Percentiles rank a stretch among this genome's conserved stretches.
phyloP scores from a whole-genome alignment of 768 basidiomycete species.

The Boletus pseudopeckii region DNA sequence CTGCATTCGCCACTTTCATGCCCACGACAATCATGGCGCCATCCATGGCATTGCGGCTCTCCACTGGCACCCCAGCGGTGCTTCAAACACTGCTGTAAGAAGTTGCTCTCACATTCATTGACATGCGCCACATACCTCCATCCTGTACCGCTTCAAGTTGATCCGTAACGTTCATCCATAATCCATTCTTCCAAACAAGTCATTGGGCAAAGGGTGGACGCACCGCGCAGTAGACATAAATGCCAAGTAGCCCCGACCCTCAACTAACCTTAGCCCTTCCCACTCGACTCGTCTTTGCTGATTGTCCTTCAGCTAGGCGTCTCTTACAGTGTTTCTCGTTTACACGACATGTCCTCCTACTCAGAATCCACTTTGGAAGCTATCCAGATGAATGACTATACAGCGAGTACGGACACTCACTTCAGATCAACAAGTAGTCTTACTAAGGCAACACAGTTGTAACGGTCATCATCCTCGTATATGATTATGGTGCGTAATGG shows the following conservation, averaged over 20 bases:
- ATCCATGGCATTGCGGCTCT: too few species aligned
- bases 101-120: too few species aligned
- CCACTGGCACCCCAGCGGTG: too few species aligned
- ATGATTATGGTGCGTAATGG: constrained; percentile 13
- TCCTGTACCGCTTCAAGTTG: not conserved
- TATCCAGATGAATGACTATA: not conserved
- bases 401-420: not conserved
- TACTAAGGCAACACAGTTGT: not conserved
- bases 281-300: not conserved
- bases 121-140: not conserved
- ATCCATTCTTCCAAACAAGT: not conserved
- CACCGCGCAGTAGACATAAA: not conserved
- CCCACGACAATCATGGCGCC: too few species aligned
- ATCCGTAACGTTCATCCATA: not conserved
- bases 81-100: too few species aligned
- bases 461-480: constrained; percentile 4
- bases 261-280: not conserved
- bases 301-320: not conserved
- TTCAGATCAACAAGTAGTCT: not conserved
- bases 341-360: not conserved
- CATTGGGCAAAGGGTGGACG: not conserved
- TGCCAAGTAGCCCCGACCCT: too few species aligned
- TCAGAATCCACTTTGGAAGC: not conserved
- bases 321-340: not conserved
- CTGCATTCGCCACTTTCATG: too few species aligned